Base-by-base conservation (phyloP, 495 filamentous ascomycete species). In the Tuber brumale region DNA sequence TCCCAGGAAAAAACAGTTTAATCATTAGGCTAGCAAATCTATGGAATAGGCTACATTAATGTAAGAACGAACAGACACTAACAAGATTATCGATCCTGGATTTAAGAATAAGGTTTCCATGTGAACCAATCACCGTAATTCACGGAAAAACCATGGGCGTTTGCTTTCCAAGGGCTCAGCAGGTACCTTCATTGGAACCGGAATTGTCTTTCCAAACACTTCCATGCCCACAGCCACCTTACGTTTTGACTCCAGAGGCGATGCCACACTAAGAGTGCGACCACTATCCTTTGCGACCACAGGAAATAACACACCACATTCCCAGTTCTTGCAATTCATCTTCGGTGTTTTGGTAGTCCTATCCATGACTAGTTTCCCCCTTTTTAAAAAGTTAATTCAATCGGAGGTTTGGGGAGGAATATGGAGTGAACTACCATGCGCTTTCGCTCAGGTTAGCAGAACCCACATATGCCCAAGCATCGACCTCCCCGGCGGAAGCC, bases 261-360 rank as follows among this genome's bases (percentile, higher is more conserved):
- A 39, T 35, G 72, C 72, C 1, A 69, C 73, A 4, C 51, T 61
- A 16, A 81, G 71, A 19, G 27, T 80, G 14, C 39, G 18, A 5
- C 70, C 75, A 35, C 41, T 27, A 0, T 51, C 31, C 21, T 69
- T 31, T 35, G 10, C 41, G 31, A 77, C 76, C 1, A 88, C 83
- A 1, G 89, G 90, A 18, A 97, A 77, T 3, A 99, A 41, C 0
- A 99, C 94, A 5, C 95, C 95, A 78, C 94, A 97, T 84, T 99
- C 95, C 95, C 95, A 99, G 83, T 98, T 99, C 19, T 92, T 89
- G 82, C 92, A 93, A 75, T 90, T 95, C 31, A 98, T 84, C 79
- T 94, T 97, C 0, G 89, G 88, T 35, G 85, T 76, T 71, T 90
- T 90, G 0, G 87, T 91, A 1, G 76, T 82, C 46, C 87, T 88